Percentiles rank a stretch among this genome's conserved stretches.
Evolutionary conservation across 805 yeast genomes (phyloP).

Genomic region (Barnettozyma vustinii): DNA sequence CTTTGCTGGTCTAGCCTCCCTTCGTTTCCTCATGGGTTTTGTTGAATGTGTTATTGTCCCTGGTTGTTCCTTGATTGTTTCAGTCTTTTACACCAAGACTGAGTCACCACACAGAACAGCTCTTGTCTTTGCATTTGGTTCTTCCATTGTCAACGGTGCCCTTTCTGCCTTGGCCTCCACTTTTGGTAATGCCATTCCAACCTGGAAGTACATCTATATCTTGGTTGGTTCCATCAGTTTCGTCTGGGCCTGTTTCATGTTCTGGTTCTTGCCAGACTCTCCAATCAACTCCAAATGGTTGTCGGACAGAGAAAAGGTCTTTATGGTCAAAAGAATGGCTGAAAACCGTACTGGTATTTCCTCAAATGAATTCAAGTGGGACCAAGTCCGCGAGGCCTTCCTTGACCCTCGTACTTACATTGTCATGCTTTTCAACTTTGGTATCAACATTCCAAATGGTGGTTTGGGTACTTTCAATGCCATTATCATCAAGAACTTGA

Average conservation of each 20-base stretch:
- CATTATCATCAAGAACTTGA: slow-evolving; percentile 22
- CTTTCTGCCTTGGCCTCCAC: slow-evolving; percentile 41
- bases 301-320: slow-evolving; percentile 37
- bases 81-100: slow-evolving; percentile 35
- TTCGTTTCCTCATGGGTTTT: slow-evolving; percentile 43
- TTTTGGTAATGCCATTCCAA: slow-evolving; percentile 26
- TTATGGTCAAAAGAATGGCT: slow-evolving; percentile 35
- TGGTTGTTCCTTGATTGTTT: slow-evolving; percentile 34
- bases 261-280: slow-evolving; percentile 40
- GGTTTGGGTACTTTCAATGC: slow-evolving; percentile 27
- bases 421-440: slow-evolving; percentile 27
- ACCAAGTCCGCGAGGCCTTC: slow-evolving; percentile 40
- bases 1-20: slow-evolving; percentile 34
- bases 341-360: slow-evolving; percentile 42
- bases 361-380: slow-evolving; percentile 31
- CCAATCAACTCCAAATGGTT: slow-evolving; percentile 41
- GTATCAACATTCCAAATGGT: slow-evolving; percentile 31
- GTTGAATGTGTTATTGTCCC: slow-evolving; percentile 36
- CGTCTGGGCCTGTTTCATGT: slow-evolving; percentile 26
- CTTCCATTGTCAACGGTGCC: slow-evolving; percentile 23
- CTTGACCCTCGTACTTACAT: slow-evolving; percentile 35
- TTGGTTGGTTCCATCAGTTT: slow-evolving; percentile 46
- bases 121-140: slow-evolving; percentile 39
- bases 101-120: slow-evolving; percentile 40
- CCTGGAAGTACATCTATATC: slow-evolving; percentile 49